Percentiles rank a stretch among this genome's conserved stretches.
These are phyloP conservation scores for Fragaria ananassa DNA, from an alignment of 306 rosid genomes.

Conservation along the genomic window DNA sequence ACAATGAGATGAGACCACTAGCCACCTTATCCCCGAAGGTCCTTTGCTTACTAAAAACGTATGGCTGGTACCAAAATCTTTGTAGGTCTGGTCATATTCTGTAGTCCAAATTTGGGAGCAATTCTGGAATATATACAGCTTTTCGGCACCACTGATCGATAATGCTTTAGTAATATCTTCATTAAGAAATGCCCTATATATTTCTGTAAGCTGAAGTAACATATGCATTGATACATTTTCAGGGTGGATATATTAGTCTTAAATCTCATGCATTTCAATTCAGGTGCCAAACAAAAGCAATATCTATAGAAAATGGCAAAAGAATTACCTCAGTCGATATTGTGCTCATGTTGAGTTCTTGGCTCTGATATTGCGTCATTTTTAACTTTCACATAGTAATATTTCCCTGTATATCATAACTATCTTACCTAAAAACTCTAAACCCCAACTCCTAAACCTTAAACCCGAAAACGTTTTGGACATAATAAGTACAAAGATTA, in stretches of 20 bases:
- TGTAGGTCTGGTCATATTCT: not conserved
- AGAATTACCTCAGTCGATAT: not conserved
- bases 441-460: not conserved
- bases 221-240: not conserved
- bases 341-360: not conserved
- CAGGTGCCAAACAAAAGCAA: not conserved
- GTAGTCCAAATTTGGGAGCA: conserved; percentile 12
- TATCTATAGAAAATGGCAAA: not conserved
- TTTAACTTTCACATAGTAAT: not conserved
- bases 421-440: not conserved
- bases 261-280: not conserved
- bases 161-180: not conserved
- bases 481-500: not conserved
- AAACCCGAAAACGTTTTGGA: not conserved
- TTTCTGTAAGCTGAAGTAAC: not conserved
- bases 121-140: conserved; percentile 7
- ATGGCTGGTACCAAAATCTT: conserved; percentile 8
- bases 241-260: not conserved
- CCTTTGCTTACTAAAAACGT: not conserved
- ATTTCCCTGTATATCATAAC: not conserved
- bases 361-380: not conserved
- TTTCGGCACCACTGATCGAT: conserved; percentile 9
- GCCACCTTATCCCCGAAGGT: conserved; percentile 20
- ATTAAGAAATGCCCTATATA: not conserved
- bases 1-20: conserved; percentile 19